Conservation (phyloP, 2,329 filamentous ascomycete species). For the Oidium heveae region DNA sequence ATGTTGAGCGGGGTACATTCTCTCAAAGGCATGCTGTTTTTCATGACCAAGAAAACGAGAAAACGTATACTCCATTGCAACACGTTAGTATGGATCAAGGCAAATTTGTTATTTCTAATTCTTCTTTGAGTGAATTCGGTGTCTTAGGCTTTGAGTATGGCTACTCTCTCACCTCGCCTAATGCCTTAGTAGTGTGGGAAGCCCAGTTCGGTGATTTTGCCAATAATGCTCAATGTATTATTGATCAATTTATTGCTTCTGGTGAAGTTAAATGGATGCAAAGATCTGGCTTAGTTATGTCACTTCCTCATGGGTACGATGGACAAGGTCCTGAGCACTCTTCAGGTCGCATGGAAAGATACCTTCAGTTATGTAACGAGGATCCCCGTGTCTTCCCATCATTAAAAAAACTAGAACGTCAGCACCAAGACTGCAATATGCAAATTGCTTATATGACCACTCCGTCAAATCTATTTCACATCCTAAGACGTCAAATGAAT, state of each 20-base stretch:
- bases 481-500: constrained; percentile 92
- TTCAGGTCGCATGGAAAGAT: constrained; percentile 88
- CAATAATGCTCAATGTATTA: constrained; percentile 97
- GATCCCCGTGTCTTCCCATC: constrained; percentile 83
- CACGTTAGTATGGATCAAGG: constrained; percentile 76
- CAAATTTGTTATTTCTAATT: constrained; percentile 93
- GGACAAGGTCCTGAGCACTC: constrained; percentile 97
- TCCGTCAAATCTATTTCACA: constrained; percentile 87
- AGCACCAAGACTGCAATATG: constrained; percentile 99
- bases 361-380: constrained; percentile 91
- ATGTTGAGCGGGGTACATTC: constrained; percentile 98
- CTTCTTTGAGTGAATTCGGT: constrained; percentile 45
- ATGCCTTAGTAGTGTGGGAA: constrained; percentile 97
- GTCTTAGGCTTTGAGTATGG: constrained; percentile 94
- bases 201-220: constrained; percentile 98
- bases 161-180: constrained; percentile 89
- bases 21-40: constrained; percentile 93
- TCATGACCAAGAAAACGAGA: constrained; percentile 89
- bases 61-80: constrained; percentile 79
- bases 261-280: constrained; percentile 98
- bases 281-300: constrained; percentile 87
- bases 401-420: constrained; percentile 70
- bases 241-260: constrained; percentile 95
- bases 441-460: constrained; percentile 96
- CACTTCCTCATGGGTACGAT: constrained; percentile 90